Conservation (phyloP, 1,284 basidiomycete genomes). For the Heterobasidion parviporum region DNA sequence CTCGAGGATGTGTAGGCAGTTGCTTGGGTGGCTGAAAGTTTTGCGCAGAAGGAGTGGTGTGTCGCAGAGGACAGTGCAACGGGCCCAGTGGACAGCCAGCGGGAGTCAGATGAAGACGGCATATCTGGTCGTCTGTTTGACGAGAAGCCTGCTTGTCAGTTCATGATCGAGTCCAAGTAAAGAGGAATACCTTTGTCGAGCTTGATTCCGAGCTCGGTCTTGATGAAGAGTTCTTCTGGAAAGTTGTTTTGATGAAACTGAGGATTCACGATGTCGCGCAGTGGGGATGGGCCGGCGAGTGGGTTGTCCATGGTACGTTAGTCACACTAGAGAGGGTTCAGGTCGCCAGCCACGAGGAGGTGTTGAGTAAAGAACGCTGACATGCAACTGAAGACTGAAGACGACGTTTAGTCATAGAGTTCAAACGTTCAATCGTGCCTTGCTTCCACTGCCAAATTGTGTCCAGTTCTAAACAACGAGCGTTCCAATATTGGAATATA, state of each 20-base stretch:
- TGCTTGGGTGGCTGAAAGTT: conserved; percentile 87
- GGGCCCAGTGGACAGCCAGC: conserved; percentile 86
- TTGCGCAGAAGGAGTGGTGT: conserved; percentile 75
- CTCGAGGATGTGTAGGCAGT: conserved; percentile 71
- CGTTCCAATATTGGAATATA: too few relatives aligned
- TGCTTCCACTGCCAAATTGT: too few relatives aligned
- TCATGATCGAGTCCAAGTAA: not conserved
- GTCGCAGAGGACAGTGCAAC: conserved; percentile 81
- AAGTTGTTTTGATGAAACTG: conserved; percentile 95
- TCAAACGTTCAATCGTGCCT: too few relatives aligned
- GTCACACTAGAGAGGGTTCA: too few relatives aligned
- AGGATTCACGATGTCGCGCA: conserved; percentile 74
- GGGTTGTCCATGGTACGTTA: conserved; percentile 32
- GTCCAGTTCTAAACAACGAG: too few relatives aligned
- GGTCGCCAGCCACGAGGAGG: too few relatives aligned
- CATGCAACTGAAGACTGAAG: too few relatives aligned
- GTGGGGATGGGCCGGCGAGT: conserved; percentile 52
- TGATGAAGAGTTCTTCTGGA: conserved; percentile 76
- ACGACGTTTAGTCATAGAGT: too few relatives aligned
- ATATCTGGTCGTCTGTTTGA: conserved; percentile 80
- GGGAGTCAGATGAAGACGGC: conserved; percentile 70
- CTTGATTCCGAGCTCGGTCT: conserved; percentile 79
- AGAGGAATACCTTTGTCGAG: conserved; percentile 76
- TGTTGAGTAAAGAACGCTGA: too few relatives aligned
- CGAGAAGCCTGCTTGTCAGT: not conserved